These are phyloP conservation scores for Wickerhamomyces hampshirensis DNA, from an alignment of 805 yeast species.

Conservation along the genomic window DNA sequence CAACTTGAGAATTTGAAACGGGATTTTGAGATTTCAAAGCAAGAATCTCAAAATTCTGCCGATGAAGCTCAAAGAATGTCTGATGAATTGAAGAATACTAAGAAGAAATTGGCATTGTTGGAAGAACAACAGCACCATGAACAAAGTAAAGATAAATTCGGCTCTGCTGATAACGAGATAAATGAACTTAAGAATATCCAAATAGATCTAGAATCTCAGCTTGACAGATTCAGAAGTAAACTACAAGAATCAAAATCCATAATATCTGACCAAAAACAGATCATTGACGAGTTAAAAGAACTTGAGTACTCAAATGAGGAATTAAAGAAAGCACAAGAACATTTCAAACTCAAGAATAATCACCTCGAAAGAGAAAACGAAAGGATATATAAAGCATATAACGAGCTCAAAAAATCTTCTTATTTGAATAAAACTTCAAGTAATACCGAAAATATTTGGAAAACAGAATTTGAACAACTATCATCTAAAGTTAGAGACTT, in stretches of 20 bases:
- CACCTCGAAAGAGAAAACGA: slow-evolving; percentile 31
- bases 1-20: slow-evolving; percentile 3
- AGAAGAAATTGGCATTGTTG: slow-evolving; percentile 6
- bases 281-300: slow-evolving; percentile 21
- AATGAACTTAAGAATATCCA: slow-evolving; percentile 5
- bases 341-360: slow-evolving; percentile 16
- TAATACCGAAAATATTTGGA: slow-evolving; percentile 22
- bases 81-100: slow-evolving; percentile 1
- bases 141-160: slow-evolving; percentile 5
- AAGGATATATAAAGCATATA: slow-evolving; percentile 21
- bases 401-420: slow-evolving; percentile 12
- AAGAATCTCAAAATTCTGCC: slow-evolving; percentile 1
- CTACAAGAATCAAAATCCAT: slow-evolving; percentile 19
- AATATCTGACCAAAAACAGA: slow-evolving; percentile 17
- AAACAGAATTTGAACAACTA: slow-evolving; percentile 25
- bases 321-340: slow-evolving; percentile 11
- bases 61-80: slow-evolving; percentile 4
- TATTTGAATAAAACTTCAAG: slow-evolving; percentile 4
- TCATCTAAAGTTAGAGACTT: slow-evolving; percentile 30
- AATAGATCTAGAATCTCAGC: slow-evolving; percentile 15
- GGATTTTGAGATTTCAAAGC: slow-evolving; percentile 1
- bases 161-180: slow-evolving; percentile 5
- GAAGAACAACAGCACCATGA: slow-evolving; percentile 11
- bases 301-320: slow-evolving; percentile 17
- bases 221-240: slow-evolving; percentile 11